These are phyloP conservation scores for Rhipidocladum racemiflorum DNA, from an alignment of 176 grass and related monocot genomes.

Conservation along the genomic window DNA sequence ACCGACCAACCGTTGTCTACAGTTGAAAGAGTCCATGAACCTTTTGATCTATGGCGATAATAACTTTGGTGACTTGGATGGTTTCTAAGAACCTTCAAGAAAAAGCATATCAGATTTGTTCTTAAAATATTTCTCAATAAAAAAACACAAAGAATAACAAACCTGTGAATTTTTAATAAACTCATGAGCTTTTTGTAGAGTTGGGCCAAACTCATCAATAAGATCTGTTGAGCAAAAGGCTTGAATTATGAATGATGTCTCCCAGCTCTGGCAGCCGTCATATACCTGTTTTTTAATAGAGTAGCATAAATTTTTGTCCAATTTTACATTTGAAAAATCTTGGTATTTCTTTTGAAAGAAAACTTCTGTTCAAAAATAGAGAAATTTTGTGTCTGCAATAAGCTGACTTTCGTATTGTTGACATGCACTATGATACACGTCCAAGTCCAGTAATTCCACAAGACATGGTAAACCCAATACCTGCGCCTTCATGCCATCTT, in stretches of 20 bases:
- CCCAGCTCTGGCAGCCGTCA: conserved; percentile 76
- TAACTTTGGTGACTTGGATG: conserved; percentile 47
- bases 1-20: conserved; percentile 59
- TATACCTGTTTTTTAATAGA: conserved; percentile 34
- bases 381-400: too few relatives aligned
- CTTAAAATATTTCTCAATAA: too few relatives aligned
- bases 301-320: too few relatives aligned
- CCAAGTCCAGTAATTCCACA: too few relatives aligned
- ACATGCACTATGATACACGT: too few relatives aligned
- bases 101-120: background rate
- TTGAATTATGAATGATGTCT: conserved; percentile 78
- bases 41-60: conserved; percentile 55
- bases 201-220: conserved; percentile 43
- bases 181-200: conserved; percentile 48
- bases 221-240: conserved; percentile 57
- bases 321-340: too few relatives aligned
- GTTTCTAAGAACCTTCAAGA: conserved; percentile 43
- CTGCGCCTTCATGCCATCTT: too few relatives aligned
- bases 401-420: too few relatives aligned
- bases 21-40: conserved; percentile 62
- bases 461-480: too few relatives aligned
- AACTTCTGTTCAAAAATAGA: too few relatives aligned
- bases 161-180: conserved; percentile 62
- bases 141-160: background rate
- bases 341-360: too few relatives aligned